Evolutionary conservation across 1,139 yeast species (phyloP).

Genomic region (Debaryomyces udenii): DNA sequence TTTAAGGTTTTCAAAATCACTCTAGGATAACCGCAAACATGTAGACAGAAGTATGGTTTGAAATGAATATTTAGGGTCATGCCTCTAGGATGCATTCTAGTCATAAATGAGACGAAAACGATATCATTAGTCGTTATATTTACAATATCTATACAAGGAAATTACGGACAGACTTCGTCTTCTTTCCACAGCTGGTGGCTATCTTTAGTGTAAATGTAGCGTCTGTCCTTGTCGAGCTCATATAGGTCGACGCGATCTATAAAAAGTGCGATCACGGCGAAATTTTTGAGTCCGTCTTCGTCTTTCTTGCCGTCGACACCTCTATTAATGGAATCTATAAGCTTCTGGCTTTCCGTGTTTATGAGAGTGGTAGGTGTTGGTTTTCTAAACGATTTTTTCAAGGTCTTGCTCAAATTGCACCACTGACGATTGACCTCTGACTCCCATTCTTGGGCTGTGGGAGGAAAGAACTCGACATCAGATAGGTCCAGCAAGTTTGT

Average conservation of each 20-base stretch:
- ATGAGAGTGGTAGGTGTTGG: slow-evolving; percentile 69
- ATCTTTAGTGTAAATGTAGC: slow-evolving; percentile 57
- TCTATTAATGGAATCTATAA: slow-evolving; percentile 70
- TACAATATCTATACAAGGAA: slow-evolving; percentile 1
- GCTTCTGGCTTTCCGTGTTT: slow-evolving; percentile 57
- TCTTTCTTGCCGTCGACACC: slow-evolving; percentile 85
- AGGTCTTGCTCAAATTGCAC: slow-evolving; percentile 56
- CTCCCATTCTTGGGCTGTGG: slow-evolving; percentile 66
- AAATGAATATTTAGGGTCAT: too few relatives aligned
- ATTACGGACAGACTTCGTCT: slow-evolving; percentile 73
- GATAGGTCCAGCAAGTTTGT: slow-evolving; percentile 32
- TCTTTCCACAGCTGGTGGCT: slow-evolving; percentile 72
- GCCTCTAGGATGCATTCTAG: too few relatives aligned
- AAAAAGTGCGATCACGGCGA: slow-evolving; percentile 69
- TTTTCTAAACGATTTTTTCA: slow-evolving; percentile 68
- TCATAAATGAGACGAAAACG: not conserved
- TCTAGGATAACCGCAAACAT: too few relatives aligned
- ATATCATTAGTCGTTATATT: slow-evolving; percentile 8
- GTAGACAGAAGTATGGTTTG: too few relatives aligned
- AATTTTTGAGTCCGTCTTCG: slow-evolving; percentile 67
- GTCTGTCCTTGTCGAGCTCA: slow-evolving; percentile 59
- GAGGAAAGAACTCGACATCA: slow-evolving; percentile 41
- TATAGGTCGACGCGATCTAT: slow-evolving; percentile 74
- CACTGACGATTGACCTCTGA: slow-evolving; percentile 66
- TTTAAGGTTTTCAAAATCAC: too few relatives aligned